phyloP scores from a whole-genome alignment of 345 rosid species.

The Mangifera indica region DNA sequence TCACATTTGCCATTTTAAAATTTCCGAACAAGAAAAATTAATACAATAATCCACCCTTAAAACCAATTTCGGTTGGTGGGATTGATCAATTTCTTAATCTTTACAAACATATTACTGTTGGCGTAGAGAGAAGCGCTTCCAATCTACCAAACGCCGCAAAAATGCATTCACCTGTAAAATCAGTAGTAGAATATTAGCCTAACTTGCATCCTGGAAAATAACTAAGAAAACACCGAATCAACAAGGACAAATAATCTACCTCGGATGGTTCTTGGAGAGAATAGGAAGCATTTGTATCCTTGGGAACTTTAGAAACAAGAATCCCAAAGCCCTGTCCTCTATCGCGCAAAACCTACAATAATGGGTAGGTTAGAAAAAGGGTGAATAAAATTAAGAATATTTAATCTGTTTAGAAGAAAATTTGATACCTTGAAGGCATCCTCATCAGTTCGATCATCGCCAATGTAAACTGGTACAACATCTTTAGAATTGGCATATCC shows the following conservation, averaged over 20 bases:
- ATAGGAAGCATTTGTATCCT: conserved; percentile 84
- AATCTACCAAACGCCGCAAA: conserved; percentile 63
- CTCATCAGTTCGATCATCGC: conserved; percentile 93
- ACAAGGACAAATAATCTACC: conserved; percentile 29
- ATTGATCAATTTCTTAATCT: conserved; percentile 3
- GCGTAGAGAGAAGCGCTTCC: conserved; percentile 41
- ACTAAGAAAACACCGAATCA: neutral
- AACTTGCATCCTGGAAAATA: neutral
- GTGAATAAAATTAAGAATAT: neutral
- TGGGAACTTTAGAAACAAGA: conserved; percentile 80
- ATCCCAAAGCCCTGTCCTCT: conserved; percentile 88
- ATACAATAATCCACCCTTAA: conserved; percentile 23
- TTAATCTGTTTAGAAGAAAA: neutral
- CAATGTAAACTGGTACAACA: conserved; percentile 85
- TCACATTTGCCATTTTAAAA: conserved; percentile 20
- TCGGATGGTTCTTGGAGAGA: conserved; percentile 84
- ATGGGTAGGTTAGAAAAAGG: neutral
- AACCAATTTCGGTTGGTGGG: conserved; percentile 3
- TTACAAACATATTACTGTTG: conserved; percentile 1
- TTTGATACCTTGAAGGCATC: conserved; percentile 82
- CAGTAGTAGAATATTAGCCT: neutral
- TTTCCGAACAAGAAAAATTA: conserved; percentile 24
- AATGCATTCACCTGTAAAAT: conserved; percentile 67
- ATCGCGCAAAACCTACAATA: conserved; percentile 57
- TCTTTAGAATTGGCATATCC: conserved; percentile 63